Evolutionary conservation across 2,329 filamentous ascomycete species (phyloP), one percentile per base, ranked within the genome.

Genomic region (Colletotrichum sp.): DNA sequence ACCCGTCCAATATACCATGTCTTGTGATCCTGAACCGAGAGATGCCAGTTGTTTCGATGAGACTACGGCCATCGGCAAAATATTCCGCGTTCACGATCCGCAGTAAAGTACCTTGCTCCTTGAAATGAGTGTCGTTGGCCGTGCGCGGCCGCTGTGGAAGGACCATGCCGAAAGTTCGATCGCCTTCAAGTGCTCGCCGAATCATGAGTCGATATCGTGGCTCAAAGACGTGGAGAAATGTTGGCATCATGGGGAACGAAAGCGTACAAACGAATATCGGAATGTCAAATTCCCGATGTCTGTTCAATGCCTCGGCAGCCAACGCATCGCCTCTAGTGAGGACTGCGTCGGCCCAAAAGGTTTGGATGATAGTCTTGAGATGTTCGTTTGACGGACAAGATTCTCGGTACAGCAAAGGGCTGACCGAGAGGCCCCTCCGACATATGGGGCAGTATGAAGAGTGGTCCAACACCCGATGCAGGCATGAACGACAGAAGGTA

Each of bases 151-250:
- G 86, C 78, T 93, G 94, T 77, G 92, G 92, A 80, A 95, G 89
- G 21, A 98, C 90, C 94, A 98, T 98, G 28, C 96, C 96, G 80
- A 98, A 98, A 28, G 92, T 94, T 16, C 91, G 88, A 75, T 94
- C 91, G 0, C 92, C 92, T 77, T 96, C 93, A 69, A 97, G 86
- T 0, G 92, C 94, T 43, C 95, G 91, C 62, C 94, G 90, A 48
- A 98, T 93, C 95, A 98, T 97, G n/a, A 97, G 88, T 9, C 95
- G 92, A 82, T 98, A 98, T 8, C 94, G 90, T n/a, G 95, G 94
- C 82, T 98, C 96, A 81, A 98, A 98, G n/a, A 98, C 91, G 79
- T 97, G 94, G 4, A 98, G 86, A 78, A 97, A 97, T 0, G 95
- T 96, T 0, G 94, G 95, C 91, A 96, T 95, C 3, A 89, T 88